Evolutionary conservation across 2,329 filamentous ascomycete genomes (phyloP).

Genomic region (Cercospora sp.): DNA sequence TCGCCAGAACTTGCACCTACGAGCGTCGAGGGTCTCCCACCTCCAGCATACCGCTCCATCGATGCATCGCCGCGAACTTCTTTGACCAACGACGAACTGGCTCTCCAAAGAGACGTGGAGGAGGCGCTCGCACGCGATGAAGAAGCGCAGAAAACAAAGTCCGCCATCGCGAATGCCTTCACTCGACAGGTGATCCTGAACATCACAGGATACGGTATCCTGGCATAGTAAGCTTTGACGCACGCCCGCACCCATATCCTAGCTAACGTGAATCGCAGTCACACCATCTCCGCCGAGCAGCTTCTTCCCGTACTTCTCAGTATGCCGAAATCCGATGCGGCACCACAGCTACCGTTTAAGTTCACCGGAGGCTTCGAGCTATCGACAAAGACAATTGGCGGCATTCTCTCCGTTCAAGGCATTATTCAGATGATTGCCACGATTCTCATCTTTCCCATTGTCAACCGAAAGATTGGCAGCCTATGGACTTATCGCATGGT

Average conservation of each 20-base stretch:
- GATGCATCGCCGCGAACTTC: conserved; percentile 34
- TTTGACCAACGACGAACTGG: conserved; percentile 17
- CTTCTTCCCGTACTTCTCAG: conserved; percentile 90
- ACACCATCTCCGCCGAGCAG: conserved; percentile 96
- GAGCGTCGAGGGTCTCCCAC: conserved; percentile 31
- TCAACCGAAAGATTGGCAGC: conserved; percentile 73
- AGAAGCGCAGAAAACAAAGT: conserved; percentile 24
- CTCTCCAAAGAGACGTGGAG: conserved; percentile 30
- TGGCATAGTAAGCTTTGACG: conserved; percentile 77
- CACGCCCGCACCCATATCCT: conserved; percentile 5
- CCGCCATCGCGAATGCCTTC: conserved; percentile 63
- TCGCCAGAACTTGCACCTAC: conserved; percentile 51
- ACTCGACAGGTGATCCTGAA: conserved; percentile 82
- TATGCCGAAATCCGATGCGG: conserved; percentile 56
- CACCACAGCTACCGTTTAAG: conserved; percentile 73
- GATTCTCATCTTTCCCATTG: conserved; percentile 76
- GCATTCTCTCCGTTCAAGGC: conserved; percentile 86
- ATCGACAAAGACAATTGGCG: conserved; percentile 78
- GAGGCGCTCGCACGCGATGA: conserved; percentile 36
- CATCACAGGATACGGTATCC: conserved; percentile 84
- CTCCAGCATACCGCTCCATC: conserved; percentile 38
- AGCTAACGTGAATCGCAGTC: conserved; percentile 54
- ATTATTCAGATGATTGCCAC: conserved; percentile 86
- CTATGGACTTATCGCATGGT: conserved; percentile 80
- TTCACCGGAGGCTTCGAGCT: conserved; percentile 86